phyloP scores from a whole-genome alignment of 345 rosid species.

The Microthlaspi erraticum region DNA sequence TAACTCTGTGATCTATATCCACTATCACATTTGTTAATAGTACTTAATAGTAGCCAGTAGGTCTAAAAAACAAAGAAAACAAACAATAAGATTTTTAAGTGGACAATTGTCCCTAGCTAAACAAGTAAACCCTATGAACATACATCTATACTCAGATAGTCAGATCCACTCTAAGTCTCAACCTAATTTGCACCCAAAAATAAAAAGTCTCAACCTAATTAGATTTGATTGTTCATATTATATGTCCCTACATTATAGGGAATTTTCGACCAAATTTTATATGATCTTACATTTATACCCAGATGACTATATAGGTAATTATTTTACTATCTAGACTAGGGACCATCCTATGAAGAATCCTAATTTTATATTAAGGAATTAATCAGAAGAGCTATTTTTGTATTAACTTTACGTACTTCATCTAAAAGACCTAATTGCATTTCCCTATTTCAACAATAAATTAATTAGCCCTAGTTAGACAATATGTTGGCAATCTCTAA shows the following conservation, averaged over 20 bases:
- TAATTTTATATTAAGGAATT: neutral
- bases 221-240: neutral
- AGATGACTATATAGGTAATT: neutral
- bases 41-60: neutral
- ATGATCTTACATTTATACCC: neutral
- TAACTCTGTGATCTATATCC: neutral
- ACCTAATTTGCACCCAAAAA: neutral
- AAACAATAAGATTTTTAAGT: conserved; percentile 5
- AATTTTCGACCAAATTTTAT: neutral
- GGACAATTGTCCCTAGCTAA: conserved; percentile 12
- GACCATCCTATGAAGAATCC: neutral
- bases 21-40: neutral
- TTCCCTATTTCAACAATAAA: neutral
- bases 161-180: too few species aligned
- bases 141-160: too few species aligned
- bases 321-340: neutral
- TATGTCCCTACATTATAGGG: neutral
- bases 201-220: neutral
- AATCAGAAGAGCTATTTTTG: neutral
- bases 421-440: neutral
- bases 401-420: neutral
- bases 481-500: neutral
- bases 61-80: conserved; percentile 13
- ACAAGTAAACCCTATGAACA: neutral
- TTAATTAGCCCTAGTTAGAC: neutral